These are phyloP conservation scores for Aureobasidium lini DNA, from an alignment of 2,329 filamentous ascomycete species.

Conservation along the genomic window DNA sequence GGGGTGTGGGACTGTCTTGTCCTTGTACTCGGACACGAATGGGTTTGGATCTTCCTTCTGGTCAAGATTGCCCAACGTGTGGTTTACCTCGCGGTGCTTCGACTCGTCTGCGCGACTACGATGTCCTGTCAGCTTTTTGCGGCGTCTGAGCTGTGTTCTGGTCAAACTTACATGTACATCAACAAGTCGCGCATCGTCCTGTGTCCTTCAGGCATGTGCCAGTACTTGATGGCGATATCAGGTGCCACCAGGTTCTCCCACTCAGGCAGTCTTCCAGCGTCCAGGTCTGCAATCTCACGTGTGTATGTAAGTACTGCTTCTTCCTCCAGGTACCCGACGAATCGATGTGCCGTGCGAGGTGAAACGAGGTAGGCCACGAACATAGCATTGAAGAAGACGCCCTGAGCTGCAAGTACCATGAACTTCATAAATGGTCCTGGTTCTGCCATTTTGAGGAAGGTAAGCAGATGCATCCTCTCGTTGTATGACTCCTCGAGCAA, in stretches of 20 bases:
- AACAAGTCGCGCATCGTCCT: slow-evolving; percentile 80
- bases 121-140: not conserved
- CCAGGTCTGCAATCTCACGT: slow-evolving; percentile 77
- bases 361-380: slow-evolving; percentile 84
- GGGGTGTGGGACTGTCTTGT: slow-evolving; percentile 58
- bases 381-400: slow-evolving; percentile 92
- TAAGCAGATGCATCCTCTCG: slow-evolving; percentile 58
- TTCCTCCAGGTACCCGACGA: slow-evolving; percentile 95
- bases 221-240: slow-evolving; percentile 85
- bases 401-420: slow-evolving; percentile 86
- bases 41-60: slow-evolving; percentile 86
- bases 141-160: slow-evolving; percentile 20
- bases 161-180: slow-evolving; percentile 56
- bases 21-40: slow-evolving; percentile 76
- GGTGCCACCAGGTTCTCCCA: slow-evolving; percentile 76
- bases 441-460: slow-evolving; percentile 85
- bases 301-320: slow-evolving; percentile 96
- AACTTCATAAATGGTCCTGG: slow-evolving; percentile 81
- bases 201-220: slow-evolving; percentile 82
- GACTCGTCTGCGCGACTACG: slow-evolving; percentile 66
- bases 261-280: slow-evolving; percentile 71
- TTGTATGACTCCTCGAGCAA: slow-evolving; percentile 32
- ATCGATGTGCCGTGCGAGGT: slow-evolving; percentile 83
- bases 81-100: slow-evolving; percentile 78
- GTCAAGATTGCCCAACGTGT: slow-evolving; percentile 82